Percentiles rank a stretch among this genome's conserved stretches.
These are phyloP conservation scores for Rhododendron kiyosumense DNA, from an alignment of 148 eudicot species.

Conservation along the genomic window DNA sequence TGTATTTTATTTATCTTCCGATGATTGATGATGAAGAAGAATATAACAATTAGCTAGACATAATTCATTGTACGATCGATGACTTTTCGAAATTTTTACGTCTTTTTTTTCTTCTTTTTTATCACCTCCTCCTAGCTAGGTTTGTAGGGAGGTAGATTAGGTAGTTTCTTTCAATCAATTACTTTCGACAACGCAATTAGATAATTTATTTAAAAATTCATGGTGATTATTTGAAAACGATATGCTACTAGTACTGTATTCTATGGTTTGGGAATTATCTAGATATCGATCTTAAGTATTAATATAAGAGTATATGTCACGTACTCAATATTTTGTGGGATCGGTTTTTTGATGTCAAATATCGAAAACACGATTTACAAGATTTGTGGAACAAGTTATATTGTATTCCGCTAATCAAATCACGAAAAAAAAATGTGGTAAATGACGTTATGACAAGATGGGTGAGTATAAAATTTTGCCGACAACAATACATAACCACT, in stretches of 20 bases:
- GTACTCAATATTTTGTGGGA: background rate
- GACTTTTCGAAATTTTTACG: too few species aligned
- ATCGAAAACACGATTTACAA: background rate
- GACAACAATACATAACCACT: background rate
- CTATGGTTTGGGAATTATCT: background rate
- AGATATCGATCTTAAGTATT: background rate
- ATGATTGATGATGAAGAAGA: too few species aligned
- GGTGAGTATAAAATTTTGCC: background rate
- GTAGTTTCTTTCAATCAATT: too few species aligned
- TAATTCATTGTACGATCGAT: too few species aligned
- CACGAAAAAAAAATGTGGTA: background rate
- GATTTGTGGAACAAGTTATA: background rate
- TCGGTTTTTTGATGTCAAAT: background rate
- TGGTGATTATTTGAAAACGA: background rate
- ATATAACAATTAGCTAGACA: too few species aligned
- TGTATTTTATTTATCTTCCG: too few species aligned
- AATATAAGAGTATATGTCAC: background rate
- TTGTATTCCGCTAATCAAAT: background rate
- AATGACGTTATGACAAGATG: background rate
- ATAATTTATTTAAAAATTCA: background rate
- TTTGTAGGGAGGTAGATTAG: too few species aligned
- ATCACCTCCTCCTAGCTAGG: too few species aligned
- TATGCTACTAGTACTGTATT: background rate
- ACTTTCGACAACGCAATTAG: too few species aligned
- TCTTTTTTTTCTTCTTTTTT: too few species aligned